Percentiles rank a stretch among this genome's conserved stretches.
Evolutionary conservation across 2,329 filamentous ascomycete genomes (phyloP).

Genomic region (Drechslerella coelobrocha): DNA sequence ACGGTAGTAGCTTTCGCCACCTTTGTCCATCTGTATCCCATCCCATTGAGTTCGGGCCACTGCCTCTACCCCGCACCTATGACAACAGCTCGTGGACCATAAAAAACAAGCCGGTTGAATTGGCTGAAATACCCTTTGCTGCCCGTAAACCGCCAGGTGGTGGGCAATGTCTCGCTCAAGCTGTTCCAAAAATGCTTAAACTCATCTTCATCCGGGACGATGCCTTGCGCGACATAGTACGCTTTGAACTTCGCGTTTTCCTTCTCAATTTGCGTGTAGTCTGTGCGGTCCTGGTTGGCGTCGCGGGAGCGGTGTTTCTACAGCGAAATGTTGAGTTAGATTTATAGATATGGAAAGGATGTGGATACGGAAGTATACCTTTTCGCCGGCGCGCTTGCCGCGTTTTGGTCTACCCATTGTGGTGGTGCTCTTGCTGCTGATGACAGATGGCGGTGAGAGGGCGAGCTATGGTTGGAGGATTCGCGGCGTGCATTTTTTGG

Average conservation of each 20-base stretch:
- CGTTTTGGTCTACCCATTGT: slow-evolving; percentile 28
- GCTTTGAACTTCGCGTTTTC: slow-evolving; percentile 82
- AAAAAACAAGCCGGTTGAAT: no score
- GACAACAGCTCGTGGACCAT: no score
- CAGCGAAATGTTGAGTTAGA: background rate
- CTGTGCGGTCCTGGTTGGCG: slow-evolving; percentile 29
- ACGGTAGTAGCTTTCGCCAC: background rate
- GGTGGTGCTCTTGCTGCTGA: slow-evolving; percentile 6
- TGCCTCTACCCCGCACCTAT: no score
- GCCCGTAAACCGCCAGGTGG: slow-evolving; percentile 96
- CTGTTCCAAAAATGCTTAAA: slow-evolving; percentile 81
- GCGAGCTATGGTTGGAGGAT: background rate
- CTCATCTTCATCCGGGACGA: slow-evolving; percentile 76
- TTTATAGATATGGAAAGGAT: background rate
- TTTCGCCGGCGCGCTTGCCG: slow-evolving; percentile 37
- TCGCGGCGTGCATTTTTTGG: background rate
- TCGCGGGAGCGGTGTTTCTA: slow-evolving; percentile 34
- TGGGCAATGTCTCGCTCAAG: slow-evolving; percentile 83
- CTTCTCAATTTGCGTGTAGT: slow-evolving; percentile 72
- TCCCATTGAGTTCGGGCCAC: no score
- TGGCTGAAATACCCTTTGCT: slow-evolving; percentile 75
- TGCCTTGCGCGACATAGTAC: slow-evolving; percentile 81
- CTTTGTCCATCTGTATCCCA: no score
- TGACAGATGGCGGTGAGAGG: background rate
- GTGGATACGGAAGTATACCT: slow-evolving; percentile 9